Conservation (phyloP, 2,329 filamentous ascomycete species). For the Verticillium tricorpus region DNA sequence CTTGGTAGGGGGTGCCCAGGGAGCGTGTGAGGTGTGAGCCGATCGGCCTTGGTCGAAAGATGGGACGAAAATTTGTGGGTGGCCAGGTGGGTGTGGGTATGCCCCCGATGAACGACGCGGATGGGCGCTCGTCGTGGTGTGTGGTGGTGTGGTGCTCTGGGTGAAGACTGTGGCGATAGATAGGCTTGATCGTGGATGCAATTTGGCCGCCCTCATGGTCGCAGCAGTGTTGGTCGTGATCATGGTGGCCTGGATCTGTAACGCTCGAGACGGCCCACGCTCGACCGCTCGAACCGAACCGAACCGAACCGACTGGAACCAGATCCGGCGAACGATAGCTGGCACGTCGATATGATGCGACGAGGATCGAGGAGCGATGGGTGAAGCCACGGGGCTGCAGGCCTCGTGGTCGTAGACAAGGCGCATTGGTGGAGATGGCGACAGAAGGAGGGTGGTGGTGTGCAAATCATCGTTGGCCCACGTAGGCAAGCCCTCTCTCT, state of each 20-base stretch:
- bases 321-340: not conserved
- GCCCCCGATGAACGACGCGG: not conserved
- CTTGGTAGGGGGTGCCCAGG: not conserved
- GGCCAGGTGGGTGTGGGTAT: not conserved
- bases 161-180: too few relatives aligned
- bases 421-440: not conserved
- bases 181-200: too few relatives aligned
- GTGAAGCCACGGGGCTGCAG: not conserved
- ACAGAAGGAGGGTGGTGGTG: not conserved
- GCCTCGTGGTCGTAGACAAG: not conserved
- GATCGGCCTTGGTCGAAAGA: not conserved
- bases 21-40: not conserved
- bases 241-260: too few relatives aligned
- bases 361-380: not conserved
- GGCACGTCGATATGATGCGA: not conserved
- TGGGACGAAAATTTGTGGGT: not conserved
- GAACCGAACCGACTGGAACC: not conserved
- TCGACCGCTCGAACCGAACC: not conserved
- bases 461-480: not conserved
- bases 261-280: not conserved
- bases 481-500: not conserved
- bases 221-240: too few relatives aligned
- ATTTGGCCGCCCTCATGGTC: too few relatives aligned
- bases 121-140: not conserved
- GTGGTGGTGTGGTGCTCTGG: not conserved